Evolutionary conservation across 805 yeast genomes (phyloP), one percentile per base, ranked within the genome.

Genomic region (Priceomyces melissophilus): DNA sequence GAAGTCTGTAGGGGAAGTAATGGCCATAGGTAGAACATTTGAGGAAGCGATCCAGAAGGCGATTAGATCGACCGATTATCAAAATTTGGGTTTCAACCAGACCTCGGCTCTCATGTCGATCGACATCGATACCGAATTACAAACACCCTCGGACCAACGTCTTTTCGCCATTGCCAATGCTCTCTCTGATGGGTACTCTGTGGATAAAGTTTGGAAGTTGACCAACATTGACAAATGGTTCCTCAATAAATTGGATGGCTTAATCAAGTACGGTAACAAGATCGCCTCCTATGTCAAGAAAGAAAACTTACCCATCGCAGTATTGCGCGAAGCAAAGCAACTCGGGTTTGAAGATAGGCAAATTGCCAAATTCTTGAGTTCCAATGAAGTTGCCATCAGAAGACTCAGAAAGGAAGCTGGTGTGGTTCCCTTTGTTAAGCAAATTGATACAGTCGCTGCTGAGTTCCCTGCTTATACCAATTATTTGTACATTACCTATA

Each of bases 1-100:
- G 99, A 91, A 91, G 71, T 89, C 97, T 47, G 98, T 91, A 50
- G 99, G 99, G 74, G 99, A 91, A 67, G 98, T 93, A 39, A 91
- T 91, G 99, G 79, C 91, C 52, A 87, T 91, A 58, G 99, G 99
- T 58, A 79, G 99, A 65, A 91, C 95, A 20, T 91, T 91, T 53
- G 99, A 91, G 68, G 99, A 91, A 64, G 96, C 97, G 8, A 87
- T 91, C 50, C 99, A 93, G 67, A 91, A 91, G 71, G 99, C 98
- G 43, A 89, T 93, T 52, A 79, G 99, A 67, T 86, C 96, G 12
- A 89, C 96, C 27, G 99, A 93, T 61, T 91, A 93, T 67, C 95
- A 86, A 49, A 93, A 93, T 74, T 72, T 89, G 54, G 99, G 99
- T 45, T 93, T 93, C 81, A 82, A 78, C 62, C 81, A 83, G 55